Conservation (phyloP, 495 filamentous ascomycete genomes). For the Emericellopsis terricola region DNA sequence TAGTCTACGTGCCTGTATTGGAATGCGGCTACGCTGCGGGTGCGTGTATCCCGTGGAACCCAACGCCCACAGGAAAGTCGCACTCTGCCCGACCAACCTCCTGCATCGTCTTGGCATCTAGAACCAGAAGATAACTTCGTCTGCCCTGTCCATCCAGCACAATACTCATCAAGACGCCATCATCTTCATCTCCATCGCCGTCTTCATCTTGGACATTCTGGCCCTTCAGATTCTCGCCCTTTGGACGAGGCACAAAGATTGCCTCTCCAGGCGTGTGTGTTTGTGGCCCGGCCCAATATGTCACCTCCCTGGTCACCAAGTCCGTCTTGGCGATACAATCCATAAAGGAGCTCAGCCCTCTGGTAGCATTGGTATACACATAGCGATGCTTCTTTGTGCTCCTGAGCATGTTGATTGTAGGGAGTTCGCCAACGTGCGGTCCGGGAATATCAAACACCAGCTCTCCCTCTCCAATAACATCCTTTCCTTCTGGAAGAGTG, state of each 20-base stretch:
- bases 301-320: conserved; percentile 25
- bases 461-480: too few species aligned
- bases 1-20: too few species aligned
- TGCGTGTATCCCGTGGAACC: conserved; percentile 52
- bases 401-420: conserved; percentile 45
- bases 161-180: conserved; percentile 53
- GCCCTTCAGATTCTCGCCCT: too few species aligned
- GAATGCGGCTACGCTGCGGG: too few species aligned
- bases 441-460: conserved; percentile 21
- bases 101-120: conserved; percentile 45
- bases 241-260: conserved; percentile 47
- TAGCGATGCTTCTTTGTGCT: conserved; percentile 39
- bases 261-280: conserved; percentile 58
- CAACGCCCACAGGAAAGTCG: conserved; percentile 41
- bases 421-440: conserved; percentile 37
- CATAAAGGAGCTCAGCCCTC: conserved; percentile 39
- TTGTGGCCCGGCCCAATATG: conserved; percentile 33
- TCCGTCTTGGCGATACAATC: conserved; percentile 58
- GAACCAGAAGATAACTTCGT: conserved; percentile 49
- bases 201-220: too few species aligned
- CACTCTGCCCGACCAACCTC: conserved; percentile 52
- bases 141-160: conserved; percentile 45
- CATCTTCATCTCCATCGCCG: conserved; percentile 36
- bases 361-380: conserved; percentile 39
- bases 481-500: too few species aligned